phyloP scores from a whole-genome alignment of 1,284 basidiomycete species.

The Phaffia rhodozyma region DNA sequence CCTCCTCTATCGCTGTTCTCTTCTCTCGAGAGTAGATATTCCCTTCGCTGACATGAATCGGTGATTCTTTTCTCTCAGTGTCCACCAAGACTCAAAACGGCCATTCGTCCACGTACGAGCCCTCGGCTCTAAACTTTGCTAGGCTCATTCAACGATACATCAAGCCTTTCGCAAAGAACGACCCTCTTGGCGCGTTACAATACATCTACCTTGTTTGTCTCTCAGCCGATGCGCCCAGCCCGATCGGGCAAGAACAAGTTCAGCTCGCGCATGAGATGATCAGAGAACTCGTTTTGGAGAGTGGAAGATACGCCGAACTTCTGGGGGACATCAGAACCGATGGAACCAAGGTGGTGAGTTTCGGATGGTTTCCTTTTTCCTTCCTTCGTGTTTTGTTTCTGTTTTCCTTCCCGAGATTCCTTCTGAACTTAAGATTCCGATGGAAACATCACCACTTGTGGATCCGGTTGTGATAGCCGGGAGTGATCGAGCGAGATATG shows the following conservation, averaged over 20 bases:
- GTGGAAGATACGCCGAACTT: conserved; percentile 69
- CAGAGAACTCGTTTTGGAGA: conserved; percentile 73
- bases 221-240: conserved; percentile 50
- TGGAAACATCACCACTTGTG: neutral
- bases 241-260: conserved; percentile 67
- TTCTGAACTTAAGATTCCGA: neutral
- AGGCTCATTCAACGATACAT: conserved; percentile 87
- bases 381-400: conserved; percentile 8
- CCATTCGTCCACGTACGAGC: conserved; percentile 18
- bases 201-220: conserved; percentile 88
- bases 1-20: neutral
- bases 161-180: conserved; percentile 77
- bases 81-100: conserved; percentile 43
- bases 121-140: conserved; percentile 55
- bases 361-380: neutral
- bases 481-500: conserved; percentile 73
- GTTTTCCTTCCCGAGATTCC: neutral
- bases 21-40: neutral
- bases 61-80: neutral
- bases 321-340: conserved; percentile 83
- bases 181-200: conserved; percentile 84
- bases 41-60: neutral
- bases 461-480: conserved; percentile 45
- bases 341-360: conserved; percentile 70
- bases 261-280: conserved; percentile 77